Conservation (phyloP, 805 yeast species). For the Starmera caribaea region DNA sequence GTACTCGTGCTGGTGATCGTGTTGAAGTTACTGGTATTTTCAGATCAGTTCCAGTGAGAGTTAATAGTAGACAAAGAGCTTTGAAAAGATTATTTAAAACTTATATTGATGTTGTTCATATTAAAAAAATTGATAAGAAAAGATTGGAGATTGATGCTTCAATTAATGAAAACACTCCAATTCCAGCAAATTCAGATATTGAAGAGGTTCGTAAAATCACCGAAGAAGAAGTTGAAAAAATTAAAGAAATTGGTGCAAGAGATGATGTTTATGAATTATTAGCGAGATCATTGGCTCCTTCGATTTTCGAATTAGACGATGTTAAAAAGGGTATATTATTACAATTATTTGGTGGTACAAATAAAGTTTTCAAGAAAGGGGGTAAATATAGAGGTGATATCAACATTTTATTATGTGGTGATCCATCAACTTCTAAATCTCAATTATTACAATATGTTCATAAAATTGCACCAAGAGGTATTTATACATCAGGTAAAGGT, state of each 20-base stretch:
- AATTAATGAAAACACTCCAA: constrained; percentile 38
- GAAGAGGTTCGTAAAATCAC: constrained; percentile 67
- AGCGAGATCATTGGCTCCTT: constrained; percentile 92
- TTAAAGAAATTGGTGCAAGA: constrained; percentile 52
- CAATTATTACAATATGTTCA: constrained; percentile 92
- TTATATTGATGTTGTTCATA: constrained; percentile 87
- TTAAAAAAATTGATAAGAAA: constrained; percentile 74
- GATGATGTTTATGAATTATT: constrained; percentile 77
- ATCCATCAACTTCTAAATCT: constrained; percentile 96
- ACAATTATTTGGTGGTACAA: constrained; percentile 93
- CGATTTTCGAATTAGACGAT: constrained; percentile 92
- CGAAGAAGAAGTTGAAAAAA: constrained; percentile 57
- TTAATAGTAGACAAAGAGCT: constrained; percentile 76
- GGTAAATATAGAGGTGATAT: constrained; percentile 96
- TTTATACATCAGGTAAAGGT: constrained; percentile 97
- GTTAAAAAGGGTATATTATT: constrained; percentile 90
- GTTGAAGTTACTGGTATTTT: constrained; percentile 93
- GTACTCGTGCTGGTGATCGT: constrained; percentile 94
- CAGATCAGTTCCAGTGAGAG: constrained; percentile 84
- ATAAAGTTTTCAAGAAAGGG: constrained; percentile 79
- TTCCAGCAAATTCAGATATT: constrained; percentile 54
- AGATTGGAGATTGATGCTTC: constrained; percentile 75
- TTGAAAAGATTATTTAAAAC: constrained; percentile 83
- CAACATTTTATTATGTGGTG: constrained; percentile 88
- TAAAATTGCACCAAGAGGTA: constrained; percentile 95